Conservation (phyloP, 1,284 basidiomycete species). For the Pyrrhoderma noxium region DNA sequence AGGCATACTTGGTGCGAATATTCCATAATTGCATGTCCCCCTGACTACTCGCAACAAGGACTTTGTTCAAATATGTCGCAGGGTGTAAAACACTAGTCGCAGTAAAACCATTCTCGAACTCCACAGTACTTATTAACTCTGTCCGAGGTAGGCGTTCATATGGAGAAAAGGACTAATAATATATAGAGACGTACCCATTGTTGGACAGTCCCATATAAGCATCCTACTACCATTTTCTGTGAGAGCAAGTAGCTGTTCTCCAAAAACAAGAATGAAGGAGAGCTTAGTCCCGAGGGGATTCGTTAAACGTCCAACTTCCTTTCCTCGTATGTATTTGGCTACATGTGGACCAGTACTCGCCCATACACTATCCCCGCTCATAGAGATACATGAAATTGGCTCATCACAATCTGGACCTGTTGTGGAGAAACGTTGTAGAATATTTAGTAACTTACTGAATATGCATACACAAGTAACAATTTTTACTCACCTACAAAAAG, state of each 20-base stretch:
- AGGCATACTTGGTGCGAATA: conserved; percentile 68
- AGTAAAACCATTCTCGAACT: conserved; percentile 75
- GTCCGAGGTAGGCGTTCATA: conserved; percentile 1
- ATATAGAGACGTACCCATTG: conserved; percentile 39
- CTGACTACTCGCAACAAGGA: conserved; percentile 78
- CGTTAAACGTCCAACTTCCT: conserved; percentile 55
- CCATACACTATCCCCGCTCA: conserved; percentile 87
- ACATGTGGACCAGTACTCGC: conserved; percentile 64
- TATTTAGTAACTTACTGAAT: conserved; percentile 3
- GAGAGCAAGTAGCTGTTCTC: conserved; percentile 71
- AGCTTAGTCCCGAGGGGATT: conserved; percentile 60
- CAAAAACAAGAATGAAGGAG: conserved; percentile 68
- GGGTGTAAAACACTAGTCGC: conserved; percentile 87
- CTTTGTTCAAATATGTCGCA: conserved; percentile 95
- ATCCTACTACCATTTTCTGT: conserved; percentile 77
- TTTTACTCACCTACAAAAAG: conserved; percentile 81
- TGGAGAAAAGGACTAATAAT: not conserved
- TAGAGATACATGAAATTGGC: conserved; percentile 69
- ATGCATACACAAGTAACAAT: conserved; percentile 9
- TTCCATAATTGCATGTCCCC: conserved; percentile 95
- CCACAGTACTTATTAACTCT: conserved; percentile 59
- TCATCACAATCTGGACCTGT: conserved; percentile 73
- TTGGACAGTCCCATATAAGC: conserved; percentile 72
- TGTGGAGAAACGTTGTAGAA: conserved; percentile 8
- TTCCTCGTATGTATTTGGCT: conserved; percentile 81